These are phyloP conservation scores for Gaertneriomyces sp. DNA, from an alignment of 192 early-diverging fungal species.

Conservation along the genomic window DNA sequence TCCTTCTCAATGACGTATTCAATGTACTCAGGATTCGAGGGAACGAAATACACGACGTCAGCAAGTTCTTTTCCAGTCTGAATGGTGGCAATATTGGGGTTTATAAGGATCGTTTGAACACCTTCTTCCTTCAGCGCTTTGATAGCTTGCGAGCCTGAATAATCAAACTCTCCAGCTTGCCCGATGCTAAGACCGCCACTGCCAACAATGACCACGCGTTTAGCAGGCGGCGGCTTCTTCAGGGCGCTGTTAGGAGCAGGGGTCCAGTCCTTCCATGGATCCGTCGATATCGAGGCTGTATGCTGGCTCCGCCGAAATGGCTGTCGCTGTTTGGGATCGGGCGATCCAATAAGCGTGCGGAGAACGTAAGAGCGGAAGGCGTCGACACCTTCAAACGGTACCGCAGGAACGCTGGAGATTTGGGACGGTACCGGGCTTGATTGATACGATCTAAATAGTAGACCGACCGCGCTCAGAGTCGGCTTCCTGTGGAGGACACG, in stretches of 20 bases:
- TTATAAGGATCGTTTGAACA: conserved; percentile 92
- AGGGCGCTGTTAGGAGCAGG: conserved; percentile 16
- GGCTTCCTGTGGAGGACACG: too few relatives aligned
- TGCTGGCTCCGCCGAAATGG: conserved; percentile 15
- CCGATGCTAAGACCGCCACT: conserved; percentile 93
- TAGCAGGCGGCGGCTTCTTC: conserved; percentile 25
- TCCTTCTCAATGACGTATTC: conserved; percentile 90
- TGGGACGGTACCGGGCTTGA: too few relatives aligned
- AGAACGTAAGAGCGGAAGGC: conserved; percentile 19
- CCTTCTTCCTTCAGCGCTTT: conserved; percentile 91
- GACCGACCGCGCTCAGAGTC: too few relatives aligned
- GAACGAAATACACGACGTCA: conserved; percentile 92
- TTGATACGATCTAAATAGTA: too few relatives aligned
- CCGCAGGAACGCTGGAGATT: conserved; percentile 10
- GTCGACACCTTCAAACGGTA: conserved; percentile 15
- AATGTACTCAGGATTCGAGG: conserved; percentile 88
- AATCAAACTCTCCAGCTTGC: conserved; percentile 98
- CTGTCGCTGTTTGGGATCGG: conserved; percentile 1
- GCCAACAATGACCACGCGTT: conserved; percentile 83
- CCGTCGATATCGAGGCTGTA: not conserved
- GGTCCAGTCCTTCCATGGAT: conserved; percentile 20
- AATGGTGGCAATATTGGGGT: conserved; percentile 99
- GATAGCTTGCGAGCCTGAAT: conserved; percentile 97
- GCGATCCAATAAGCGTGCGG: not conserved
- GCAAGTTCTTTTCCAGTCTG: conserved; percentile 94